These are phyloP conservation scores for Brasenia schreberi DNA, from an alignment of 164 flowering plant genomes.

Conservation along the genomic window DNA sequence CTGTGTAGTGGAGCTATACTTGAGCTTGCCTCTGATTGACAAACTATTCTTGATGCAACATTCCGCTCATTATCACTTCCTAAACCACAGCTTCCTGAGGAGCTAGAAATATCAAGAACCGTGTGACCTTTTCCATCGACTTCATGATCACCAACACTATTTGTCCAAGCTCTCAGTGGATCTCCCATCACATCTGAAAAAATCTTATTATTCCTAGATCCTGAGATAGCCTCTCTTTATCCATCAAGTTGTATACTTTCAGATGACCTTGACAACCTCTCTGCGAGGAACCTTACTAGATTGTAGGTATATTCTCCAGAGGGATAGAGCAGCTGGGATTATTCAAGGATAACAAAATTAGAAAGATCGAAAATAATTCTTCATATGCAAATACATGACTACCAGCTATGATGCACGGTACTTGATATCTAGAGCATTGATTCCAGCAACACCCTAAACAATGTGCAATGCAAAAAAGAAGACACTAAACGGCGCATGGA, in stretches of 20 bases:
- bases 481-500: background rate
- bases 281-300: slow-evolving; percentile 62
- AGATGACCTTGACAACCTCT: slow-evolving; percentile 37
- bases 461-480: background rate
- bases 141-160: slow-evolving; percentile 9
- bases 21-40: background rate
- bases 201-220: slow-evolving; percentile 6
- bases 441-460: background rate
- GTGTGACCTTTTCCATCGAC: slow-evolving; percentile 10
- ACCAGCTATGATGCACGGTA: background rate
- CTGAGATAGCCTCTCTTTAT: background rate
- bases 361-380: background rate
- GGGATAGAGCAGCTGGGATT: slow-evolving; percentile 77
- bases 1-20: background rate
- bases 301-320: slow-evolving; percentile 69
- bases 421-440: background rate
- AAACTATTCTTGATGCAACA: slow-evolving; percentile 1
- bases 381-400: background rate
- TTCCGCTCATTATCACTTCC: slow-evolving; percentile 16
- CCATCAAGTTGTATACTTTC: slow-evolving; percentile 14
- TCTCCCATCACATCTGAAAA: background rate
- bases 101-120: slow-evolving; percentile 6
- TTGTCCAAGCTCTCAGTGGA: slow-evolving; percentile 4
- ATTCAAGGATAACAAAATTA: background rate
- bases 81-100: slow-evolving; percentile 4